Conservation (phyloP, 1,284 basidiomycete species). For the Gymnopus androsaceus region DNA sequence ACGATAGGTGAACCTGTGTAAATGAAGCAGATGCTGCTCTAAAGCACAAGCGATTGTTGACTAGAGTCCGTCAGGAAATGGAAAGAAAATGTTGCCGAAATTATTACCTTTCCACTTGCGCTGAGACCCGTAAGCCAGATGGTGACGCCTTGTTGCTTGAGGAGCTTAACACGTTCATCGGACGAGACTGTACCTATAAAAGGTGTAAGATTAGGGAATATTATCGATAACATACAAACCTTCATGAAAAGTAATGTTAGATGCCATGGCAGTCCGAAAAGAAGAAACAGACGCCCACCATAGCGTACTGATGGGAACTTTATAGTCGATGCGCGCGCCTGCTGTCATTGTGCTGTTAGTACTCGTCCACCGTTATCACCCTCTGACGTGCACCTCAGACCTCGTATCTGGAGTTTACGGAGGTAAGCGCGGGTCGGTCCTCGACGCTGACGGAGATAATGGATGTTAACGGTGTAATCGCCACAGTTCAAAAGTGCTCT, state of each 20-base stretch:
- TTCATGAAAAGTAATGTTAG: slow-evolving; percentile 84
- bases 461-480: too few species aligned
- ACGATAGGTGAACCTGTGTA: slow-evolving; percentile 85
- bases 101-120: slow-evolving; percentile 83
- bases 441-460: too few species aligned
- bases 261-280: slow-evolving; percentile 61
- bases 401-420: too few species aligned
- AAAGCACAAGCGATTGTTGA: slow-evolving; percentile 97
- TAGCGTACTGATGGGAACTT: too few species aligned
- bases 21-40: slow-evolving; percentile 92
- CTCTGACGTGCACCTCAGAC: too few species aligned
- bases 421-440: too few species aligned
- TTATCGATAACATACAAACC: slow-evolving; percentile 28
- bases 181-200: slow-evolving; percentile 68
- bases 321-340: too few species aligned
- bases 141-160: slow-evolving; percentile 84
- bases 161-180: slow-evolving; percentile 66
- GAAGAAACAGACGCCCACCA: too few species aligned
- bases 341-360: too few species aligned
- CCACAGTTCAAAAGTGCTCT: too few species aligned
- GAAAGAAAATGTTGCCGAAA: slow-evolving; percentile 6
- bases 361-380: too few species aligned
- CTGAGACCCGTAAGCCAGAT: slow-evolving; percentile 96
- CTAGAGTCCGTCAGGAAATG: slow-evolving; percentile 41
- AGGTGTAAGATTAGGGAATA: not conserved